Evolutionary conservation across 306 rosid genomes (phyloP).

Genomic region (Pueraria montana): DNA sequence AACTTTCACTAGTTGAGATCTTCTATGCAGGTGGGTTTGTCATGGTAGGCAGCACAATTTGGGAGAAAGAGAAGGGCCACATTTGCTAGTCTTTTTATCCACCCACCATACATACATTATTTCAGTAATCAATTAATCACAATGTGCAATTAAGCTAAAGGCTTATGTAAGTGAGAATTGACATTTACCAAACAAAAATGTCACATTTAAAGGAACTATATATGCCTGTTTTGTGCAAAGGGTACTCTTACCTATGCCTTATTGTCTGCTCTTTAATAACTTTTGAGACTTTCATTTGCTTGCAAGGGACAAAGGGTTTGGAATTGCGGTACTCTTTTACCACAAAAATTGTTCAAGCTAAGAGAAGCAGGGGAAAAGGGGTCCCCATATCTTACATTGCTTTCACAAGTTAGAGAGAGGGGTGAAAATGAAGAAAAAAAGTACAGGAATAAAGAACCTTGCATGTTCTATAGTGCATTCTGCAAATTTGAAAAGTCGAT

Average conservation of each 20-base stretch:
- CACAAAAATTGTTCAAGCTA: constrained; percentile 46
- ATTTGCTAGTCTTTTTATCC: constrained; percentile 34
- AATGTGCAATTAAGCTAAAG: constrained; percentile 51
- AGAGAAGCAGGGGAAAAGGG: constrained; percentile 46
- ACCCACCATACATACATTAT: constrained; percentile 47
- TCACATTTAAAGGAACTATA: constrained; percentile 50
- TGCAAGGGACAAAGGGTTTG: constrained; percentile 63
- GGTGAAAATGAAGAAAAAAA: constrained; percentile 36
- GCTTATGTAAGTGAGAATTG: constrained; percentile 54
- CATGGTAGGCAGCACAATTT: constrained; percentile 54
- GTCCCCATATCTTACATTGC: constrained; percentile 52
- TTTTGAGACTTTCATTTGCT: constrained; percentile 43
- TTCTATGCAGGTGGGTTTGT: constrained; percentile 49
- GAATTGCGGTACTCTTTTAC: constrained; percentile 52
- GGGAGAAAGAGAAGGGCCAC: constrained; percentile 44
- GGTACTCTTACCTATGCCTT: constrained; percentile 50
- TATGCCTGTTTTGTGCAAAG: constrained; percentile 43
- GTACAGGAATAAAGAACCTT: constrained; percentile 51
- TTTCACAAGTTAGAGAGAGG: constrained; percentile 43
- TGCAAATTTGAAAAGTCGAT: constrained; percentile 40
- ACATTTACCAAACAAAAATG: constrained; percentile 59
- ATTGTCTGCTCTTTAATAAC: constrained; percentile 47
- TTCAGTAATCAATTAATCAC: constrained; percentile 52
- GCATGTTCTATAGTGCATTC: constrained; percentile 47
- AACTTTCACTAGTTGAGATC: constrained; percentile 48